These are phyloP conservation scores for Saccharomyces pastorianus DNA, from an alignment of 1,139 yeast species.

Conservation along the genomic window DNA sequence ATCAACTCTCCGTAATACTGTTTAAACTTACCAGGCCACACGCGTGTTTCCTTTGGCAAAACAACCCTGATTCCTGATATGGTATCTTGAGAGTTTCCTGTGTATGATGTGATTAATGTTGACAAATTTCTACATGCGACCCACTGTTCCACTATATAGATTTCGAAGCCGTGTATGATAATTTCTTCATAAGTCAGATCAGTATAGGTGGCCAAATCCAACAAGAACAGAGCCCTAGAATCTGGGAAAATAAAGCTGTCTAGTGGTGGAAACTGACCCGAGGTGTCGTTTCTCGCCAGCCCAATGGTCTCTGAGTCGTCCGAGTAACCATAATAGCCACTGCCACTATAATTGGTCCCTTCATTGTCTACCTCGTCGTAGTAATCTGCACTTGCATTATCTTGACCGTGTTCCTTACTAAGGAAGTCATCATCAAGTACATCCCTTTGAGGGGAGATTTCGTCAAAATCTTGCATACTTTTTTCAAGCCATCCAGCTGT, in stretches of 20 bases:
- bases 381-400: too few species aligned
- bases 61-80: slow-evolving; percentile 56
- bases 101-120: slow-evolving; percentile 66
- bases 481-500: too few species aligned
- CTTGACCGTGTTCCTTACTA: too few species aligned
- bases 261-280: slow-evolving; percentile 1
- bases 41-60: slow-evolving; percentile 44
- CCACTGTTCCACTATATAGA: slow-evolving; percentile 93
- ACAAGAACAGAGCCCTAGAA: slow-evolving; percentile 44
- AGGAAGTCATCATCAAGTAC: too few species aligned
- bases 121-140: slow-evolving; percentile 62
- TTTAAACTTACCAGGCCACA: slow-evolving; percentile 54
- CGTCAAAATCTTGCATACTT: too few species aligned
- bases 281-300: background rate
- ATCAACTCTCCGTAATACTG: slow-evolving; percentile 60
- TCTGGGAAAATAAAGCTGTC: slow-evolving; percentile 39
- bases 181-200: slow-evolving; percentile 39
- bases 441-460: too few species aligned
- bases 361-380: too few species aligned
- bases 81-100: slow-evolving; percentile 65
- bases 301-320: too few species aligned
- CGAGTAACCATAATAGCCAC: too few species aligned
- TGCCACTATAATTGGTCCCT: too few species aligned
- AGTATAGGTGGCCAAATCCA: slow-evolving; percentile 34
- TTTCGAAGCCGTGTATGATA: slow-evolving; percentile 63